phyloP scores from a whole-genome alignment of 2,329 filamentous ascomycete species.

The Aspergillus pseudotamarii region DNA sequence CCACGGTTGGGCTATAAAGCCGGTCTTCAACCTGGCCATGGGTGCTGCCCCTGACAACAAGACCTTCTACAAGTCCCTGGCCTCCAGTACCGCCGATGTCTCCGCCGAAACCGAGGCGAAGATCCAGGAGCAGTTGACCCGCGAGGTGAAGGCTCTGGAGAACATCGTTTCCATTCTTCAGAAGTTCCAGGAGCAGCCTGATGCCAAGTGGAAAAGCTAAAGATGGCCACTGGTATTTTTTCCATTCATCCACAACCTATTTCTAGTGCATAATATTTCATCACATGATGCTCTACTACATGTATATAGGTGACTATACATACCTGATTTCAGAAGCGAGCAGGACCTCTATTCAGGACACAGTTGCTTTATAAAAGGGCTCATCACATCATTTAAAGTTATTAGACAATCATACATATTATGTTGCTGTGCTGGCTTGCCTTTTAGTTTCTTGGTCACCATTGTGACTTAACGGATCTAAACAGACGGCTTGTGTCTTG shows the following conservation, averaged over 20 bases:
- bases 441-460: background rate
- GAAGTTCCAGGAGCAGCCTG: constrained; percentile 3
- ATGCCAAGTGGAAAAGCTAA: background rate
- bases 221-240: background rate
- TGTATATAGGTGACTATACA: constrained; percentile 5
- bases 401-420: background rate
- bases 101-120: background rate
- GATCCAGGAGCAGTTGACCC: constrained; percentile 1
- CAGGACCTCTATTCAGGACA: constrained; percentile 5
- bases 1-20: constrained; percentile 79
- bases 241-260: background rate
- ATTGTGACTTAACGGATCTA: background rate
- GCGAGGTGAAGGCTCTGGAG: constrained; percentile 3
- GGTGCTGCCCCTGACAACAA: constrained; percentile 87
- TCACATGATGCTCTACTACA: background rate
- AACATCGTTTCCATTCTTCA: constrained; percentile 4
- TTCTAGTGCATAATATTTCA: constrained; percentile 10
- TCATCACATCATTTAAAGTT: background rate
- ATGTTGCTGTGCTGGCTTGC: background rate
- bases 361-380: background rate
- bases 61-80: constrained; percentile 70
- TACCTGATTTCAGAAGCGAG: constrained; percentile 2
- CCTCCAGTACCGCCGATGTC: background rate
- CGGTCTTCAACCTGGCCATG: constrained; percentile 94
- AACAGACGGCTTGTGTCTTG: background rate